These are phyloP conservation scores for Sedum album DNA, from an alignment of 164 flowering plant genomes.

Conservation along the genomic window DNA sequence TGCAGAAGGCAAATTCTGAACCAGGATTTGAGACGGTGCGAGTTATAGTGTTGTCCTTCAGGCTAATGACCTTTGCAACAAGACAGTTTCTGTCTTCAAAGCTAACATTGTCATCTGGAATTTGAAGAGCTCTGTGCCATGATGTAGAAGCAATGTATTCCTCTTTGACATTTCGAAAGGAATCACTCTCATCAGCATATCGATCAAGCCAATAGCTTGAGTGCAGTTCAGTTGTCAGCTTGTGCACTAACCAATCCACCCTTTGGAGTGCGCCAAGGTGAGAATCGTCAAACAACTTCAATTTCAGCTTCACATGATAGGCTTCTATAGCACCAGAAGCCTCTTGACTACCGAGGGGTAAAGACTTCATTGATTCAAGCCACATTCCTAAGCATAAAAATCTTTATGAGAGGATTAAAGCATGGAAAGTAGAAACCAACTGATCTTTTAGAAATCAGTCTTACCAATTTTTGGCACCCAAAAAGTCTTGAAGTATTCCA, in stretches of 20 bases:
- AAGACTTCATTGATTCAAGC: constrained; percentile 59
- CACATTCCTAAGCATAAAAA: constrained; percentile 63
- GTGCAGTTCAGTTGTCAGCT: constrained; percentile 83
- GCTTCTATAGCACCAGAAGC: constrained; percentile 92
- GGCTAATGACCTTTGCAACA: constrained; percentile 72
- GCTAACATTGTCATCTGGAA: constrained; percentile 52
- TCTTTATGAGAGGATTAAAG: background rate
- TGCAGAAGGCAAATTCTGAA: constrained; percentile 84
- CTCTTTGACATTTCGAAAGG: constrained; percentile 75
- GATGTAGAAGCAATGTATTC: constrained; percentile 85
- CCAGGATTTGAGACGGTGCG: constrained; percentile 87
- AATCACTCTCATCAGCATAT: constrained; percentile 83
- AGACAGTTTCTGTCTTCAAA: constrained; percentile 42
- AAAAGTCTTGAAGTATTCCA: constrained; percentile 66
- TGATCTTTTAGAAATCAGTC: constrained; percentile 13
- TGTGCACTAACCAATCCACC: constrained; percentile 96
- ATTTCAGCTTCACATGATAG: constrained; percentile 85
- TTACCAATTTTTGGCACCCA: constrained; percentile 96
- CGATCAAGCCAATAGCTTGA: constrained; percentile 92
- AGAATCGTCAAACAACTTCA: constrained; percentile 75
- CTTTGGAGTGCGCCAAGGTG: constrained; percentile 84
- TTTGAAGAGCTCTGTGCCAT: constrained; percentile 78
- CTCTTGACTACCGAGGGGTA: constrained; percentile 89
- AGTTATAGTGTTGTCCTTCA: constrained; percentile 34
- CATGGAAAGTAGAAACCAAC: background rate